Evolutionary conservation across 139 green algal species (phyloP).

Genomic region (Picochlorum sp.): DNA sequence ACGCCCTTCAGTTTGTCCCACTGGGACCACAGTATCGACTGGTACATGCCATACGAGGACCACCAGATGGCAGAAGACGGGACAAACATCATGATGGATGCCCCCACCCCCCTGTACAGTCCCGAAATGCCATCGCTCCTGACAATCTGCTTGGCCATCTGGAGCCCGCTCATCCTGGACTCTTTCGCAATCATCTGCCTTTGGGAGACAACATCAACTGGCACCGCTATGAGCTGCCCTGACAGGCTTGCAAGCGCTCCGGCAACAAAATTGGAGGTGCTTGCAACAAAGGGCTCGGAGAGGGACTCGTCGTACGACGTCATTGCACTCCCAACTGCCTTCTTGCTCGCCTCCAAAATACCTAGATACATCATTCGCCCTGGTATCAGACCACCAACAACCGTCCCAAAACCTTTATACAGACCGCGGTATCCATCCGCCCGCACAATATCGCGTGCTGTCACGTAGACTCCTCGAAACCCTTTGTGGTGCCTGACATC

Average conservation of each 20-base stretch:
- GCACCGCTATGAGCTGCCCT: constrained; percentile 77
- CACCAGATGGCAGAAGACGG: constrained; percentile 72
- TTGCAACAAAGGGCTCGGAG: constrained; percentile 35
- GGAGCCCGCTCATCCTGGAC: constrained; percentile 30
- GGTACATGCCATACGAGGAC: constrained; percentile 75
- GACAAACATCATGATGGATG: constrained; percentile 75
- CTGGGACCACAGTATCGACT: constrained; percentile 69
- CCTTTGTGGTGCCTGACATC: constrained; percentile 27
- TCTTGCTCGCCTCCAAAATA: constrained; percentile 60
- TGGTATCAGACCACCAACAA: constrained; percentile 51
- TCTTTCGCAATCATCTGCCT: constrained; percentile 13
- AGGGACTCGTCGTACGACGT: constrained; percentile 23
- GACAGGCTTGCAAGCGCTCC: constrained; percentile 57
- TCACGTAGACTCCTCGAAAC: constrained; percentile 45
- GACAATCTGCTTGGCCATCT: constrained; percentile 68
- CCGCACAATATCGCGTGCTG: constrained; percentile 47
- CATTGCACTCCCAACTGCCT: constrained; percentile 13
- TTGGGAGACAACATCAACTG: constrained; percentile 75
- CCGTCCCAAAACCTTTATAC: constrained; percentile 79
- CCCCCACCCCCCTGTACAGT: constrained; percentile 81
- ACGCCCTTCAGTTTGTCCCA: constrained; percentile 12
- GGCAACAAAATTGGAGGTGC: constrained; percentile 52
- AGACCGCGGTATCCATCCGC: constrained; percentile 74
- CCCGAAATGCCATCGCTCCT: constrained; percentile 66
- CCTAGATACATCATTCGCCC: constrained; percentile 61